These are phyloP conservation scores for Cyclotella sp. DNA, from an alignment of 108 stramenopile genomes.

Conservation along the genomic window DNA sequence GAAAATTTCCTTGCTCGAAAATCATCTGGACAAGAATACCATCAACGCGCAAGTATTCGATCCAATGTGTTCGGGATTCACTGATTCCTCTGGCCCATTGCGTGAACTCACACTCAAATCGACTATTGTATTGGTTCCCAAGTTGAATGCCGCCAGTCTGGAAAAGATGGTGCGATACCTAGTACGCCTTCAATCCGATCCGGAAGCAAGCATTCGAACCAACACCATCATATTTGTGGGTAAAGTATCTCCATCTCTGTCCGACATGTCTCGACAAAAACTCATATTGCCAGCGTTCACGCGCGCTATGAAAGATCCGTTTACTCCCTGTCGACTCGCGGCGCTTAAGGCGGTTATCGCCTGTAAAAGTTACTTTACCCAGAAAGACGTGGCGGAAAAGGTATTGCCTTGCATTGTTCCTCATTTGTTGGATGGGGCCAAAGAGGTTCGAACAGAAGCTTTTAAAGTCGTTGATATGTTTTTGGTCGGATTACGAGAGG, in stretches of 20 bases:
- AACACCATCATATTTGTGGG: constrained; percentile 90
- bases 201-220: constrained; percentile 80
- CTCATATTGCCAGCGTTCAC: constrained; percentile 80
- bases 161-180: constrained; percentile 90
- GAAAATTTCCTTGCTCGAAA: constrained; percentile 62
- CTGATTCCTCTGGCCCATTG: constrained; percentile 76
- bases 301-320: constrained; percentile 82
- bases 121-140: constrained; percentile 72
- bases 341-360: constrained; percentile 60
- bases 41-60: constrained; percentile 84
- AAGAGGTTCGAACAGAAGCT: constrained; percentile 79
- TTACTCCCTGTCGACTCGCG: constrained; percentile 80
- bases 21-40: constrained; percentile 66
- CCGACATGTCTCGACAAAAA: constrained; percentile 75
- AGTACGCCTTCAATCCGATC: constrained; percentile 81
- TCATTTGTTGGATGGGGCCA: constrained; percentile 66
- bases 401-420: constrained; percentile 76
- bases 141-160: constrained; percentile 69
- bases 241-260: constrained; percentile 75
- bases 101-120: constrained; percentile 89
- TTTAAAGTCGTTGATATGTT: constrained; percentile 71
- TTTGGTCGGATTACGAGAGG: constrained; percentile 62
- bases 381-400: constrained; percentile 63
- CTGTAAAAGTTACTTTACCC: constrained; percentile 67
- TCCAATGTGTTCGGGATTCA: constrained; percentile 90